Evolutionary conservation across 257 asterid species (phyloP).

Genomic region (Primulina huaijiensis): DNA sequence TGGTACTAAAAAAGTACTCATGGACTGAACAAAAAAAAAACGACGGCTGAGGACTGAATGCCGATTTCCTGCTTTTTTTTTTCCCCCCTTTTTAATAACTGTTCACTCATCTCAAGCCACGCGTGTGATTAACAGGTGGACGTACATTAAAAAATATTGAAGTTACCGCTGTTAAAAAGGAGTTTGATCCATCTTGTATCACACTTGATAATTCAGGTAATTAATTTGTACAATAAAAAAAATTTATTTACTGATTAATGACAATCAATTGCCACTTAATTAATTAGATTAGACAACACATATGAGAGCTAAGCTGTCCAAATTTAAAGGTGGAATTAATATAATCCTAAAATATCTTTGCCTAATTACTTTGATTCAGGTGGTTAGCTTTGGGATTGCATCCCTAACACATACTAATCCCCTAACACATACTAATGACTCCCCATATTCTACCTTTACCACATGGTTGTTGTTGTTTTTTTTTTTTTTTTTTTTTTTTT

Average conservation of each 20-base stretch:
- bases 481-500: no score
- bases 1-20: no score
- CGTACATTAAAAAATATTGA: slow-evolving; percentile 2
- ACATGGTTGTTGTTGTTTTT: neutral
- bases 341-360: neutral
- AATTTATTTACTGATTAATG: slow-evolving; percentile 22
- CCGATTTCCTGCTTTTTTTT: no score
- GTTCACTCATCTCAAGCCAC: slow-evolving; percentile 41
- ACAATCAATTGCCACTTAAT: slow-evolving; percentile 28
- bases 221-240: neutral
- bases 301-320: slow-evolving; percentile 13
- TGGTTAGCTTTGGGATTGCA: slow-evolving; percentile 34
- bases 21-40: no score
- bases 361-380: slow-evolving; percentile 22
- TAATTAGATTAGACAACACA: slow-evolving; percentile 33
- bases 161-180: slow-evolving; percentile 6
- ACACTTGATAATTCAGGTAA: no score
- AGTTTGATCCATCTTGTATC: neutral
- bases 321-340: no score
- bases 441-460: neutral
- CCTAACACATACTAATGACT: no score
- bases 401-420: neutral
- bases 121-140: slow-evolving; percentile 28
- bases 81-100: neutral
- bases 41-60: no score